These are phyloP conservation scores for Leccinellum albellum DNA, from an alignment of 768 basidiomycete species.

Conservation along the genomic window DNA sequence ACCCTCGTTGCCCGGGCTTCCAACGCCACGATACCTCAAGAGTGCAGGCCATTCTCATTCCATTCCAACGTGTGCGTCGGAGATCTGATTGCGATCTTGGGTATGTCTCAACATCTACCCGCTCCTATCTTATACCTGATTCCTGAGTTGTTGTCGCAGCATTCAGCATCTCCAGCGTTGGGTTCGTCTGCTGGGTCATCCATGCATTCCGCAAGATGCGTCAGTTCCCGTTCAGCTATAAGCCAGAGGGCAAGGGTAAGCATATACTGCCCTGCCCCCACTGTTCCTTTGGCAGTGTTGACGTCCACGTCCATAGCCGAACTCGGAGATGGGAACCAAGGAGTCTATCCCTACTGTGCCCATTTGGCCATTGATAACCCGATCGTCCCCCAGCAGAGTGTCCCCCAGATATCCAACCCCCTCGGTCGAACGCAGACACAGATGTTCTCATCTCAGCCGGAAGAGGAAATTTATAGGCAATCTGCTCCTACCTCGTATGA, in stretches of 20 bases:
- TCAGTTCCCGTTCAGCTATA: slow-evolving; percentile 5
- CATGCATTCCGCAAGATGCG: slow-evolving; percentile 22
- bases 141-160: slow-evolving; percentile 1
- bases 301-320: slow-evolving; percentile 4
- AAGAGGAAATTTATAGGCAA: background rate
- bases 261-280: background rate
- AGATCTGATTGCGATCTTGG: slow-evolving; percentile 22
- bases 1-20: background rate
- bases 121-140: background rate
- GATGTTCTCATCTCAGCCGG: background rate
- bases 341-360: slow-evolving; percentile 5
- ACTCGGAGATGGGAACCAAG: background rate
- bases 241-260: slow-evolving; percentile 1
- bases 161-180: slow-evolving; percentile 16
- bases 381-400: background rate
- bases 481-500: background rate
- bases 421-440: slow-evolving; percentile 10
- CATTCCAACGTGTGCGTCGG: slow-evolving; percentile 19
- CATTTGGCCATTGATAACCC: background rate
- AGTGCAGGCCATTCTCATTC: slow-evolving; percentile 15
- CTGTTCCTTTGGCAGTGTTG: background rate
- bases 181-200: slow-evolving; percentile 18
- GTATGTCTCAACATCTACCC: slow-evolving; percentile 8
- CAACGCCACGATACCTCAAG: background rate
- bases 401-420: background rate